These are phyloP conservation scores for Aureobasidium lini DNA, from an alignment of 2,329 filamentous ascomycete genomes.

Conservation along the genomic window DNA sequence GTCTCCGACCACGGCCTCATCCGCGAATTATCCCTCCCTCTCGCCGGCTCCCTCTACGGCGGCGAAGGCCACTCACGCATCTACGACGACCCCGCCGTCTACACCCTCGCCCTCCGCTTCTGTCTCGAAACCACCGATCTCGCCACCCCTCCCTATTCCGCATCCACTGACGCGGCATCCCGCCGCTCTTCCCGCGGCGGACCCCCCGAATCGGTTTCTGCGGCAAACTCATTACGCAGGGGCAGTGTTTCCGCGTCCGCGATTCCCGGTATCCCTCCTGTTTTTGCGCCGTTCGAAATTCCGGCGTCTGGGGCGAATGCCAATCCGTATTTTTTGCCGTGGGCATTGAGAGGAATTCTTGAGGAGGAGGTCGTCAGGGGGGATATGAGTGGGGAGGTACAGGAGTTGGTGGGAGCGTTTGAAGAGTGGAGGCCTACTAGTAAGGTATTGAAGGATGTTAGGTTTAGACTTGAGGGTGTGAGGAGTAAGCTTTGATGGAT, in stretches of 20 bases:
- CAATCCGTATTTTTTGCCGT: conserved; percentile 88
- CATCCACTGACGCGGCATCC: neutral
- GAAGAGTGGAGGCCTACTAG: conserved; percentile 87
- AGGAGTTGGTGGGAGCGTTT: conserved; percentile 74
- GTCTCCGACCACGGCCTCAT: conserved; percentile 89
- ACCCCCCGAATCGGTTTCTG: conserved; percentile 23
- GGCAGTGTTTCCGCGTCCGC: conserved; percentile 21
- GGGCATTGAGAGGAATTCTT: conserved; percentile 87
- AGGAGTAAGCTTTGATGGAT: conserved; percentile 62
- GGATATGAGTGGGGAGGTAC: conserved; percentile 68
- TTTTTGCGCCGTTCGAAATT: conserved; percentile 35
- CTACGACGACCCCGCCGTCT: conserved; percentile 83
- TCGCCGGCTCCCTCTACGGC: conserved; percentile 84
- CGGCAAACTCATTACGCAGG: conserved; percentile 28
- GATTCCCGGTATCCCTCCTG: conserved; percentile 25
- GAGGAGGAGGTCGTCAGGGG: conserved; percentile 87
- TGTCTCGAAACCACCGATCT: conserved; percentile 39
- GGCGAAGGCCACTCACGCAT: conserved; percentile 91
- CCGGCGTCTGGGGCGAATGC: conserved; percentile 35
- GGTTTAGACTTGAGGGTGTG: conserved; percentile 86
- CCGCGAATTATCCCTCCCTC: conserved; percentile 75
- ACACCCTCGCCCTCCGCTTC: conserved; percentile 51
- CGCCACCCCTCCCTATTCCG: neutral
- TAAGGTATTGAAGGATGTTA: conserved; percentile 91
- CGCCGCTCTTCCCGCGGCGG: conserved; percentile 18